Evolutionary conservation across 352 stramenopile genomes (phyloP).

Genomic region (Phytophthora sp.): DNA sequence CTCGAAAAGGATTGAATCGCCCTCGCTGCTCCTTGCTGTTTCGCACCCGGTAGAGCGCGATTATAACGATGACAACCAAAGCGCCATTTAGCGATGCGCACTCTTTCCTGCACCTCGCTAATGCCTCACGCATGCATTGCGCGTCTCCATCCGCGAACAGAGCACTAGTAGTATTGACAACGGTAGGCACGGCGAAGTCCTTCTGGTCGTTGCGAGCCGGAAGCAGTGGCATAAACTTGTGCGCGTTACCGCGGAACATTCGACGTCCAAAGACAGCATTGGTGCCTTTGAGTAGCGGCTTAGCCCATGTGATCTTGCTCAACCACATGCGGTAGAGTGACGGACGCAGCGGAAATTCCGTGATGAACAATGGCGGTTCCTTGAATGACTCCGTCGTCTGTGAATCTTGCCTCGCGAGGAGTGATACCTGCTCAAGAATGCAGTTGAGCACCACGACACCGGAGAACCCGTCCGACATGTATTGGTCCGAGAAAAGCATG

Average conservation of each 20-base stretch:
- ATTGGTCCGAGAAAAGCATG: constrained; percentile 59
- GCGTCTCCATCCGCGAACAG: constrained; percentile 45
- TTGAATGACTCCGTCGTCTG: neutral
- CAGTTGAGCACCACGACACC: constrained; percentile 46
- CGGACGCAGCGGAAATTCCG: constrained; percentile 33
- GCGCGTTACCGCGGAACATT: constrained; percentile 24
- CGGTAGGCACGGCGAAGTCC: constrained; percentile 35
- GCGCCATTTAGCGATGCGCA: constrained; percentile 44
- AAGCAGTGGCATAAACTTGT: constrained; percentile 38
- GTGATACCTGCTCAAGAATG: constrained; percentile 39
- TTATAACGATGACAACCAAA: constrained; percentile 31
- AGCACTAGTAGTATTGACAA: constrained; percentile 38
- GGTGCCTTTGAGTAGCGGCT: constrained; percentile 29
- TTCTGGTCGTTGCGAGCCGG: constrained; percentile 26
- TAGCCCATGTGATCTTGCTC: constrained; percentile 24
- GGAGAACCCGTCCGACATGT: constrained; percentile 48
- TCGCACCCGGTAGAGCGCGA: constrained; percentile 38
- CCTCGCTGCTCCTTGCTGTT: constrained; percentile 29
- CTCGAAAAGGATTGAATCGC: constrained; percentile 46
- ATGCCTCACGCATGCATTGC: constrained; percentile 36
- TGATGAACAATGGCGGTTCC: neutral
- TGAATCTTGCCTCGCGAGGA: constrained; percentile 16
- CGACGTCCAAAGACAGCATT: constrained; percentile 31
- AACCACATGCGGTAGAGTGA: constrained; percentile 45
- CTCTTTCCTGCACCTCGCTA: constrained; percentile 46